A percentile compares a stretch with the other conserved stretches of the same genome.
Conservation (phyloP, 768 basidiomycete species). For the Phaffia australis region DNA sequence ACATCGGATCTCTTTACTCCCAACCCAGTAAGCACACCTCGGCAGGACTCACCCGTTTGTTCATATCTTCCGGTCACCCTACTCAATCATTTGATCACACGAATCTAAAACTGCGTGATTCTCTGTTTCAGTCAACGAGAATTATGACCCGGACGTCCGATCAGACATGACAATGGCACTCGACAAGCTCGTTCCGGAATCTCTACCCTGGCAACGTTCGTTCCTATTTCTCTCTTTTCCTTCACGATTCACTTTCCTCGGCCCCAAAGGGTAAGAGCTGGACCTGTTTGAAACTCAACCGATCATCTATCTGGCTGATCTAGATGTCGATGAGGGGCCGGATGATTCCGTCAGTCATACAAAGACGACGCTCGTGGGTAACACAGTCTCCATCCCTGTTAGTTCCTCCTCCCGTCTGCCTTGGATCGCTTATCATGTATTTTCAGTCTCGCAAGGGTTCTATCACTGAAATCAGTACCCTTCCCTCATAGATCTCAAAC, state of each 20-base stretch:
- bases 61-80: background rate
- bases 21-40: constrained; percentile 6
- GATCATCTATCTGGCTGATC: too few species aligned
- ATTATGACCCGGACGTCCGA: constrained; percentile 14
- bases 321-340: constrained; percentile 4
- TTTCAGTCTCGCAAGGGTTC: background rate
- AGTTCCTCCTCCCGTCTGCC: background rate
- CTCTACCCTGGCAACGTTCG: background rate
- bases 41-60: constrained; percentile 6
- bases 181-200: constrained; percentile 4
- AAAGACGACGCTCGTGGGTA: constrained; percentile 2
- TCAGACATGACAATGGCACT: constrained; percentile 15
- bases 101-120: background rate
- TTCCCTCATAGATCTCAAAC: background rate
- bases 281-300: too few species aligned
- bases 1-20: too few species aligned
- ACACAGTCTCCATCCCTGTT: constrained; percentile 12
- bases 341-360: constrained; percentile 6
- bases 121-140: background rate
- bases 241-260: too few species aligned
- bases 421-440: background rate
- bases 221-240: too few species aligned
- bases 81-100: background rate
- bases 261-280: too few species aligned
- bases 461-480: too few species aligned